Evolutionary conservation across 2,329 filamentous ascomycete species (phyloP), one percentile per base, ranked within the genome.

Genomic region (Aspergillus tamarii): DNA sequence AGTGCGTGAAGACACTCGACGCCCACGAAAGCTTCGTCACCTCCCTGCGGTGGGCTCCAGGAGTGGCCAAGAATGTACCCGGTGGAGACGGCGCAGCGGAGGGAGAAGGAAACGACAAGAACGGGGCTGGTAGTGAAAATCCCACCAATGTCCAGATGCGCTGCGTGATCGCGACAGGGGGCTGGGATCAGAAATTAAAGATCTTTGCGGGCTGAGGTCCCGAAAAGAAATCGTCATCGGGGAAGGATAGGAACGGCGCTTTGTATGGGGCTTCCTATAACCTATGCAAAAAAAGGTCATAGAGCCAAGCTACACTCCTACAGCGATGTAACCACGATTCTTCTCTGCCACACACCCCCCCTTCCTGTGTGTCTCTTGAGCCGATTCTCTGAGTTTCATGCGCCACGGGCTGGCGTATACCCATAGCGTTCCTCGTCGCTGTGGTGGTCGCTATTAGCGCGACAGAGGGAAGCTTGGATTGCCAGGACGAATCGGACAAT

Each of bases 1-100:
- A 93, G 72, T 94, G 93, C 71, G 92, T 97, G 70, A 94, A 94
- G 78, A 89, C 88, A 0, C 80, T 97, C 16, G 84, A 93, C 66
- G 88, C 88, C 0, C 92, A 96, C 74, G 88, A 86, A 3, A 92
- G 92, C 73, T 97, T 97, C 72, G 87, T 97, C 52, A 93, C 87
- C 62, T 94, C 91, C 74, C 82, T 97, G 71, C 82, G 92, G 66
- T 97, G 94, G 94, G 93, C 93, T 1, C 93, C 94, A 0, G 88
- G 88, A 45, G 82, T 92, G 28, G 82, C 87, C 65, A 92, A 90
- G 71, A 87, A 91, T 64, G 81, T 74, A 1, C 66, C 60, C 3
- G 57, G 54, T 39, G 67, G 23, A 67, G 61, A 66, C 60, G 32
- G 57, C 60, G 45, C 63, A 57, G 54, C 61, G 41, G 65, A 66